Conservation (phyloP, 2,329 filamentous ascomycete genomes). For the Emericellopsis cladophorae region DNA sequence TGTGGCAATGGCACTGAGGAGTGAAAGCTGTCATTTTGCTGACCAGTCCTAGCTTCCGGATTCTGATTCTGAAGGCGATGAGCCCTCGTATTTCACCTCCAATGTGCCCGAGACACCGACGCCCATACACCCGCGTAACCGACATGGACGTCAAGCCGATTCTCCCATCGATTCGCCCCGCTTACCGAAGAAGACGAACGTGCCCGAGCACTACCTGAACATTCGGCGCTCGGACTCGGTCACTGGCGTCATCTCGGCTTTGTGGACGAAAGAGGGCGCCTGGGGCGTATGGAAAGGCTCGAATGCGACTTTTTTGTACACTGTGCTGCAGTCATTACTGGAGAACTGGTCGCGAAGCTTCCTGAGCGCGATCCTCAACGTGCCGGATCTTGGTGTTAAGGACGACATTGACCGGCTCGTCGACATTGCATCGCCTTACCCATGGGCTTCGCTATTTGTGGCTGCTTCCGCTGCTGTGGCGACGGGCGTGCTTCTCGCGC, state of each 20-base stretch:
- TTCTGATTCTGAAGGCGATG: constrained; percentile 60
- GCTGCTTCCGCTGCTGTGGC: constrained; percentile 50
- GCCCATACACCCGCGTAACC: constrained; percentile 20
- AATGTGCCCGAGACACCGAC: constrained; percentile 42
- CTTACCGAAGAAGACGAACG: constrained; percentile 14
- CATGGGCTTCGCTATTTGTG: constrained; percentile 68
- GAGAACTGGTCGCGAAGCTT: constrained; percentile 89
- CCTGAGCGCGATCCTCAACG: constrained; percentile 78
- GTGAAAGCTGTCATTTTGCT: not conserved
- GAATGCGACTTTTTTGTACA: constrained; percentile 87
- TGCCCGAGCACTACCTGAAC: constrained; percentile 46
- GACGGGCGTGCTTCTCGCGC: constrained; percentile 71
- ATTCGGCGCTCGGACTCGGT: constrained; percentile 70
- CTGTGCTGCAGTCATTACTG: constrained; percentile 69
- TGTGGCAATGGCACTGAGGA: constrained; percentile 4
- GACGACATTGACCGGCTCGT: constrained; percentile 67
- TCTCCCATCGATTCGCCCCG: constrained; percentile 14
- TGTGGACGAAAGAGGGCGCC: constrained; percentile 81
- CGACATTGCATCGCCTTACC: constrained; percentile 64
- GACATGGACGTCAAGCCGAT: constrained; percentile 15
- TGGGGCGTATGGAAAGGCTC: constrained; percentile 93
- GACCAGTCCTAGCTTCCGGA: constrained; percentile 26
- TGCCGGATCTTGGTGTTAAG: constrained; percentile 69
- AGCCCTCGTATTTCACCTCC: constrained; percentile 76
- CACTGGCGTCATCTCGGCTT: constrained; percentile 71